Percentiles rank a stretch among this genome's conserved stretches.
These are phyloP conservation scores for Kandelia obovata DNA, from an alignment of 345 rosid genomes.

Conservation along the genomic window DNA sequence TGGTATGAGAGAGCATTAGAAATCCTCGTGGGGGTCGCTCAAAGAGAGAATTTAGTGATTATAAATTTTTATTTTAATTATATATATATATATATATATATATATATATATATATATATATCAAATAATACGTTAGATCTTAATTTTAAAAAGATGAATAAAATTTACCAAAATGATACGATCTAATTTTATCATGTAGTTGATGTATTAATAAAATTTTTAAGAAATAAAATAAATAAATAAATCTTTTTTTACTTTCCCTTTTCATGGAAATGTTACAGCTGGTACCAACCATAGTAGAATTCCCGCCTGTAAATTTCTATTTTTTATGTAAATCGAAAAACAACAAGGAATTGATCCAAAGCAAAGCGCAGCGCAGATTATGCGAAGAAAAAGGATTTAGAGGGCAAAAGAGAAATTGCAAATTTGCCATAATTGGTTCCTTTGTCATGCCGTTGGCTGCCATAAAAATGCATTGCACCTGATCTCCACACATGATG, in stretches of 20 bases:
- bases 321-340: background rate
- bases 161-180: too few relatives aligned
- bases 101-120: too few relatives aligned
- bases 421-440: background rate
- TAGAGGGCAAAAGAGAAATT: slow-evolving; percentile 2
- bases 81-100: too few relatives aligned
- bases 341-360: background rate
- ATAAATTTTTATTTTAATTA: too few relatives aligned
- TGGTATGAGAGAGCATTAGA: background rate
- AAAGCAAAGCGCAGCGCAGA: background rate
- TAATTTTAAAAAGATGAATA: too few relatives aligned
- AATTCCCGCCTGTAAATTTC: slow-evolving; percentile 11
- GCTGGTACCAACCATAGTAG: background rate
- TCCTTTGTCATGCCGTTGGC: background rate
- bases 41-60: too few relatives aligned
- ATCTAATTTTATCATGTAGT: too few relatives aligned
- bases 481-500: slow-evolving; percentile 1
- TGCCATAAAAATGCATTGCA: background rate
- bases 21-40: too few relatives aligned
- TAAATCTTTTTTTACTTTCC: background rate
- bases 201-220: too few relatives aligned
- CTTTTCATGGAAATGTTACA: background rate
- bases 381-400: background rate
- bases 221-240: too few relatives aligned
- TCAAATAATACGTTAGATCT: too few relatives aligned